Evolutionary conservation across 2,329 filamentous ascomycete species (phyloP).

Genomic region (Talaromyces sp.): DNA sequence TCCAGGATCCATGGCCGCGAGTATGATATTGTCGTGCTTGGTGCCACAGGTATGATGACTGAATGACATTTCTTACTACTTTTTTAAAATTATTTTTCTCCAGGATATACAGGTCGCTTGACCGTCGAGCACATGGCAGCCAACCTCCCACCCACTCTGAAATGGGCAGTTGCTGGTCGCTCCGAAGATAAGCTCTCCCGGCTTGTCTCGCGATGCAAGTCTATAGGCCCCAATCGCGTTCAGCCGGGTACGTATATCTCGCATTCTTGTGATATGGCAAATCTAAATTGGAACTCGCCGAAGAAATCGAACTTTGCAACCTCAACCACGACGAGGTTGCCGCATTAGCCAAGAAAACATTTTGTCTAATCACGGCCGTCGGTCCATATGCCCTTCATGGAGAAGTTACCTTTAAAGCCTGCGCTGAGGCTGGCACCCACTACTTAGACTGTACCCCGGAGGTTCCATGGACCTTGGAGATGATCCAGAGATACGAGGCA

Average conservation of each 20-base stretch:
- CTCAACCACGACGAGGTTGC: not conserved
- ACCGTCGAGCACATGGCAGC: not conserved
- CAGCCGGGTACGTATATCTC: not conserved
- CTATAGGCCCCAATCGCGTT: not conserved
- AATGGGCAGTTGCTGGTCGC: conserved; percentile 5
- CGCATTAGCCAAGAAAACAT: not conserved
- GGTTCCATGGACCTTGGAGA: conserved; percentile 1
- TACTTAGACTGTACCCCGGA: conserved; percentile 2
- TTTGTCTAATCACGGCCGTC: not conserved
- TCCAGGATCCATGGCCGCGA: not conserved
- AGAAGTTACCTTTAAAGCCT: conserved; percentile 1
- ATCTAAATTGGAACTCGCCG: not conserved
- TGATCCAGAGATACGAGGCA: conserved; percentile 5
- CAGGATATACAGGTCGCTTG: not conserved
- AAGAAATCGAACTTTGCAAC: conserved; percentile 1
- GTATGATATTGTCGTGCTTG: not conserved
- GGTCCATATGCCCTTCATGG: conserved; percentile 3
- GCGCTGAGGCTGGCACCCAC: conserved; percentile 1
- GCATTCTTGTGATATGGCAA: not conserved
- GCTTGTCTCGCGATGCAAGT: conserved; percentile 1
- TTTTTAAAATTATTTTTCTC: not conserved
- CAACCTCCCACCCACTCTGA: not conserved
- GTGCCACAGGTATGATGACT: not conserved
- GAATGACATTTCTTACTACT: not conserved
- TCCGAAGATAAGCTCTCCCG: not conserved